phyloP scores from a whole-genome alignment of 176 grass and related monocot genomes.

The Zoysia japonica region DNA sequence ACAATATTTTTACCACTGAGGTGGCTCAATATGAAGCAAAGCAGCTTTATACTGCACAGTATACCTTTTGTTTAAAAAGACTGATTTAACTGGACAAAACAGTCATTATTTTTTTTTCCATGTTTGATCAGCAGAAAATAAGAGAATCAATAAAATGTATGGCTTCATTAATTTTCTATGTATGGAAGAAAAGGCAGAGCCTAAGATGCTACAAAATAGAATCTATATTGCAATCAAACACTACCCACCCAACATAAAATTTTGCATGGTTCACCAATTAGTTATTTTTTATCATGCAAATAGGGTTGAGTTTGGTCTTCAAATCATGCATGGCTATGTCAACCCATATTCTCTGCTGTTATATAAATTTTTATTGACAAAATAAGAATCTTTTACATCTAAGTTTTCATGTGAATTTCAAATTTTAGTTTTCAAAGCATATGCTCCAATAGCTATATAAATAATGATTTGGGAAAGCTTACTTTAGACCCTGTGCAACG shows the following conservation, averaged over 20 bases:
- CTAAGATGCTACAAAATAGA: slow-evolving; percentile 13
- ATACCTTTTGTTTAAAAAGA: slow-evolving; percentile 6
- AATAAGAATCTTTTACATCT: background rate
- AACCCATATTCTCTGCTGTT: too few relatives aligned
- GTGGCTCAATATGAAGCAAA: slow-evolving; percentile 23
- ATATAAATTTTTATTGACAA: background rate
- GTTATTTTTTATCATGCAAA: background rate
- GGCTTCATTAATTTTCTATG: slow-evolving; percentile 15
- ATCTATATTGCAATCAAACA: slow-evolving; percentile 29
- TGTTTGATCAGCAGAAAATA: slow-evolving; percentile 13
- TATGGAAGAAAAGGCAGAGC: background rate
- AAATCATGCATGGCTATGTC: background rate
- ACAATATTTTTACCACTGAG: background rate
- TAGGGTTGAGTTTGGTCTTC: background rate
- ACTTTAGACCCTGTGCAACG: slow-evolving; percentile 97
- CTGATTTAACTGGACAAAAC: slow-evolving; percentile 8
- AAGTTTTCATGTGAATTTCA: background rate
- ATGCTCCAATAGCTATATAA: slow-evolving; percentile 23
- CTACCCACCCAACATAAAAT: background rate
- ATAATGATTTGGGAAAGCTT: slow-evolving; percentile 41
- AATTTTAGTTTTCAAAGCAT: background rate
- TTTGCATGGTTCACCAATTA: background rate
- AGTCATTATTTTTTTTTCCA: background rate
- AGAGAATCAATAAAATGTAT: background rate
- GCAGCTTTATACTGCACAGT: background rate